These are phyloP conservation scores for Hypseocharis bilobata DNA, from an alignment of 441 rosid genomes.

Conservation along the genomic window DNA sequence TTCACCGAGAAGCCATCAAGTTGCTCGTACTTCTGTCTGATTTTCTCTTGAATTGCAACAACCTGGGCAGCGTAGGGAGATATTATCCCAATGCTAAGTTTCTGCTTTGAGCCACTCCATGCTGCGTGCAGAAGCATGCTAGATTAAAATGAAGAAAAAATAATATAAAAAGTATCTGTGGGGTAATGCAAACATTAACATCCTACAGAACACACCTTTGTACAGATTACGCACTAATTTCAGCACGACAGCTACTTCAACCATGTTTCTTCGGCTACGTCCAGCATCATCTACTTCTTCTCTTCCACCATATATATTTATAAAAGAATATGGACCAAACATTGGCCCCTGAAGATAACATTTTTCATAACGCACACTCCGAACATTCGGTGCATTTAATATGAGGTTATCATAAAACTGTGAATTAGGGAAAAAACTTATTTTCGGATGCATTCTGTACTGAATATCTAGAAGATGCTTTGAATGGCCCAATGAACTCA, in stretches of 20 bases:
- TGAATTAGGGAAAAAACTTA: slow-evolving; percentile 37
- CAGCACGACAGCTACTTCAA: slow-evolving; percentile 35
- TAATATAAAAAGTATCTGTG: not conserved
- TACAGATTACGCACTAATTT: slow-evolving; percentile 24
- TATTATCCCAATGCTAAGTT: slow-evolving; percentile 32
- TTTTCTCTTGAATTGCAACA: slow-evolving; percentile 29
- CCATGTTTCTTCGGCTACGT: slow-evolving; percentile 30
- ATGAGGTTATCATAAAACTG: slow-evolving; percentile 29
- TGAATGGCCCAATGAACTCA: slow-evolving; percentile 30
- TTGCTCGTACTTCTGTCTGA: slow-evolving; percentile 21
- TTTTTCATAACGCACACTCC: slow-evolving; percentile 15
- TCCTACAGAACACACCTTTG: slow-evolving; percentile 22
- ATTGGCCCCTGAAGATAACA: slow-evolving; percentile 27
- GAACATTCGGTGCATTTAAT: slow-evolving; percentile 30
- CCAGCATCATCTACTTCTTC: slow-evolving; percentile 31
- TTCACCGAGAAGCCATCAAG: slow-evolving; percentile 26
- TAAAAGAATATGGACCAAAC: slow-evolving; percentile 42
- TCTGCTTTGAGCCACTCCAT: slow-evolving; percentile 17
- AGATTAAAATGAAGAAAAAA: not conserved
- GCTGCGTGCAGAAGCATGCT: slow-evolving; percentile 21
- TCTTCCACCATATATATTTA: slow-evolving; percentile 34
- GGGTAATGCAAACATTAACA: not conserved
- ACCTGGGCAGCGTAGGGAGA: slow-evolving; percentile 46
- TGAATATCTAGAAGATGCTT: slow-evolving; percentile 35
- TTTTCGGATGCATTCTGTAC: slow-evolving; percentile 49